Evolutionary conservation across 2,329 filamentous ascomycete species (phyloP), one percentile per base, ranked within the genome.

Genomic region (Pseudocercospora ulei): DNA sequence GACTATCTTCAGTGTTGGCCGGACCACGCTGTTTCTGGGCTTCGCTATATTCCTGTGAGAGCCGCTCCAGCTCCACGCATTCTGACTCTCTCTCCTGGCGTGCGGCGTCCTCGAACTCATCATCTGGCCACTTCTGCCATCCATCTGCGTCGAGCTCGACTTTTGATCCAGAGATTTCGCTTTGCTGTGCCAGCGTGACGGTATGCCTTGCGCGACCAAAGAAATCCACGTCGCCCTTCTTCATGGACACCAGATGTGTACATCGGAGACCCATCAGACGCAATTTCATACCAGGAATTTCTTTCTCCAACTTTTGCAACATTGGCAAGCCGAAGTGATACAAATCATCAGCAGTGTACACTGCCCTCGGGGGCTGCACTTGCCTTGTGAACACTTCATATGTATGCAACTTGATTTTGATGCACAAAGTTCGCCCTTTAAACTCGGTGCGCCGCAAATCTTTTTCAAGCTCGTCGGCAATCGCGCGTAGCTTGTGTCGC

Each of bases 391-490:
- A 72, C 12, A 95, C 82, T 60, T 96, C 87, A 53, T 88, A 98
- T 0, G 86, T 94, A 58, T 95, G 84, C 5, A 96, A 66, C 59
- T 98, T 98, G 48, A 95, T 72, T 61, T 98, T 98, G 22, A 98
- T 66, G 13, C 85, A 84, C 1, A 98, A 65, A 0, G 88, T 96
- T n/a, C 85, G 75, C 0, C 88, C 88, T 60, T 88, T 94, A 62
- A 83, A 84, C 48, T 83, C 75, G 1, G 83, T 84, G 16, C 76
- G 73, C 41, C 72, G 70, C 65, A 96, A 70, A 54, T 96, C 88
- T 49, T 82, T 81, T 57, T 94, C 86, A 3, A 98, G 67, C 48
- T 93, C 86, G 46, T 86, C 78, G 0, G 90, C 85, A 1, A 79
- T 87, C 57, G 71, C 72, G n/a, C 76, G 72, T 4, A 98, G 71